phyloP scores from a whole-genome alignment of 768 basidiomycete genomes.

The Cystofilobasidium macerans region DNA sequence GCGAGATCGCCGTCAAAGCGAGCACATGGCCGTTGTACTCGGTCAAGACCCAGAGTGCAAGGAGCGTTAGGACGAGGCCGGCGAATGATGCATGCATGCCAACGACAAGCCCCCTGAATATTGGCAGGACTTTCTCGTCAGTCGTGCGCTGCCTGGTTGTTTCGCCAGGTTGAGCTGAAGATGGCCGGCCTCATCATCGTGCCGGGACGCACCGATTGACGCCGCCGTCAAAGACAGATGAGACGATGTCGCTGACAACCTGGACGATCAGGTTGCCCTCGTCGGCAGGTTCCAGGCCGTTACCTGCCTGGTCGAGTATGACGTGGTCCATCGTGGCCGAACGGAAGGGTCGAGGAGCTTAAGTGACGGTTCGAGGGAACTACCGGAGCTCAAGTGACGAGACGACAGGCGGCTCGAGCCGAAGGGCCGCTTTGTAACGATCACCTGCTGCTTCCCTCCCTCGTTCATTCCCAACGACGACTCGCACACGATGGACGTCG shows the following conservation, averaged over 20 bases:
- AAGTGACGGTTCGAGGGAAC: no score
- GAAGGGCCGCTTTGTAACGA: no score
- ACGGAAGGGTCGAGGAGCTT: no score
- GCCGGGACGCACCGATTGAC: slow-evolving; percentile 33
- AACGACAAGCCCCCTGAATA: slow-evolving; percentile 16
- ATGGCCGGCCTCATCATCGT: no score
- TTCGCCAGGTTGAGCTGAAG: no score
- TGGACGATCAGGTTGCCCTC: not conserved
- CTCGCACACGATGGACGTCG: not conserved
- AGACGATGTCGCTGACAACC: slow-evolving; percentile 51
- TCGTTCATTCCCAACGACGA: not conserved
- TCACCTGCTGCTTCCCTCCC: not conserved
- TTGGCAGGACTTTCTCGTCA: slow-evolving; percentile 25
- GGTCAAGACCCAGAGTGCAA: slow-evolving; percentile 44
- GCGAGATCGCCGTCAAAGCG: slow-evolving; percentile 53
- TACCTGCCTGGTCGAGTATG: not conserved
- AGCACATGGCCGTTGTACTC: slow-evolving; percentile 58
- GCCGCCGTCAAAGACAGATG: slow-evolving; percentile 47
- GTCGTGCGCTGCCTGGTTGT: slow-evolving; percentile 52
- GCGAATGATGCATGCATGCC: slow-evolving; percentile 49
- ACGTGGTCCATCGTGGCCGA: not conserved
- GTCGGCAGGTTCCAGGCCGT: not conserved
- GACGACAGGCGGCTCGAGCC: no score
- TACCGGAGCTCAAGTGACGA: no score
- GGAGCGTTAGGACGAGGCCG: slow-evolving; percentile 50